Conservation (phyloP, 192 early-diverging fungal genomes). For the Coemansia sp. region DNA sequence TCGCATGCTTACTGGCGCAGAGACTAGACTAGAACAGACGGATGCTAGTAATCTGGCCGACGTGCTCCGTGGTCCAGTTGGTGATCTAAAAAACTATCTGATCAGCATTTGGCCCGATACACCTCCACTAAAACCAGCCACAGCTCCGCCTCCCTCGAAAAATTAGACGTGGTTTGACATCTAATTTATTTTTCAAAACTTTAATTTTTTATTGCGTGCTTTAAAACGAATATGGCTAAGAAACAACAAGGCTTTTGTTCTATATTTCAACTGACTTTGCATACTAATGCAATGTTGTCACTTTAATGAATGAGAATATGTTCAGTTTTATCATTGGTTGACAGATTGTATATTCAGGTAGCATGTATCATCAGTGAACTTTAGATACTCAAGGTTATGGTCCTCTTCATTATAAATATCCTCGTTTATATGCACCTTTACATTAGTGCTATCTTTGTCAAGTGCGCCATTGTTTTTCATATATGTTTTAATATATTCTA, state of each 20-base stretch:
- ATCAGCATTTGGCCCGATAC: constrained; percentile 17
- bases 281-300: neutral
- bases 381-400: neutral
- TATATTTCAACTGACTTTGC: neutral
- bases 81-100: constrained; percentile 23
- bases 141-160: too few species aligned
- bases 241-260: neutral
- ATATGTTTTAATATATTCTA: too few species aligned
- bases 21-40: constrained; percentile 15
- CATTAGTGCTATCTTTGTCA: neutral
- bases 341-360: neutral
- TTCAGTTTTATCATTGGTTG: neutral
- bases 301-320: neutral
- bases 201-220: neutral
- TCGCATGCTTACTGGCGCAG: constrained; percentile 17
- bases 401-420: neutral
- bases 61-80: constrained; percentile 24
- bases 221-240: neutral
- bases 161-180: too few species aligned
- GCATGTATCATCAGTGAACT: neutral
- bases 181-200: neutral
- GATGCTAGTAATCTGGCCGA: constrained; percentile 20
- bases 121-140: neutral
- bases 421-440: neutral
- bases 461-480: too few species aligned